phyloP scores from a whole-genome alignment of 495 filamentous ascomycete genomes.

The Endocarpon pusillum region DNA sequence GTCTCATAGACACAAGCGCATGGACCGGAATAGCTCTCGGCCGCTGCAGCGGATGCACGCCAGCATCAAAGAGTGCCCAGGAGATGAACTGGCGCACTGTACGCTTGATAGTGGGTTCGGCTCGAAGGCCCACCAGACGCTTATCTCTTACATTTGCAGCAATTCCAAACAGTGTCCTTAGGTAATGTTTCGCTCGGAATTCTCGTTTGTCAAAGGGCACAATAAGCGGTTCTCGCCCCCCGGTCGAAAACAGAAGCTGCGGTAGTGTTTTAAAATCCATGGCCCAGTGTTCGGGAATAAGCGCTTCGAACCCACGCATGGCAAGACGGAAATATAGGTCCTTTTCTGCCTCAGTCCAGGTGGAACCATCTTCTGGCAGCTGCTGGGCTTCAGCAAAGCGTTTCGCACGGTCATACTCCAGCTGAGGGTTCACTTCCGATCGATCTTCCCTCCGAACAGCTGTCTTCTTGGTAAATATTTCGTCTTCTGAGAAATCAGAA shows the following conservation, averaged over 20 bases:
- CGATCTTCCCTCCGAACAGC: slow-evolving; percentile 11
- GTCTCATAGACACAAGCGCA: slow-evolving; percentile 16
- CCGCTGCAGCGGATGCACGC: slow-evolving; percentile 9
- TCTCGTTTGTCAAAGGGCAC: slow-evolving; percentile 19
- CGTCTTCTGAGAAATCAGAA: neutral
- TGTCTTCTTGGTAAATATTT: slow-evolving; percentile 1
- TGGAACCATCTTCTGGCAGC: slow-evolving; percentile 9
- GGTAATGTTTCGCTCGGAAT: slow-evolving; percentile 22
- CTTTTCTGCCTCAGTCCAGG: slow-evolving; percentile 33
- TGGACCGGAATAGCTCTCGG: slow-evolving; percentile 15
- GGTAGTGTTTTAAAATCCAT: slow-evolving; percentile 46
- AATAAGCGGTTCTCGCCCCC: slow-evolving; percentile 27
- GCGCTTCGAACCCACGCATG: slow-evolving; percentile 41
- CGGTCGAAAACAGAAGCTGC: slow-evolving; percentile 31
- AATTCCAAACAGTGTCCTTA: slow-evolving; percentile 20
- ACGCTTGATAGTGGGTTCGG: slow-evolving; percentile 18
- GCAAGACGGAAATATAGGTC: slow-evolving; percentile 36
- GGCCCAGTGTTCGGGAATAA: slow-evolving; percentile 36
- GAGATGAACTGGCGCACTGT: slow-evolving; percentile 22
- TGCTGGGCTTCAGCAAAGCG: slow-evolving; percentile 15
- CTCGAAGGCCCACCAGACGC: slow-evolving; percentile 9
- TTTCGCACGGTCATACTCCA: slow-evolving; percentile 15
- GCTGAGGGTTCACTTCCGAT: slow-evolving; percentile 13
- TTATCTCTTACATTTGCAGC: slow-evolving; percentile 26
- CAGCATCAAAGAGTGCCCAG: slow-evolving; percentile 26